These are phyloP conservation scores for Lactarius indigo DNA, from an alignment of 768 basidiomycete species.

Conservation along the genomic window DNA sequence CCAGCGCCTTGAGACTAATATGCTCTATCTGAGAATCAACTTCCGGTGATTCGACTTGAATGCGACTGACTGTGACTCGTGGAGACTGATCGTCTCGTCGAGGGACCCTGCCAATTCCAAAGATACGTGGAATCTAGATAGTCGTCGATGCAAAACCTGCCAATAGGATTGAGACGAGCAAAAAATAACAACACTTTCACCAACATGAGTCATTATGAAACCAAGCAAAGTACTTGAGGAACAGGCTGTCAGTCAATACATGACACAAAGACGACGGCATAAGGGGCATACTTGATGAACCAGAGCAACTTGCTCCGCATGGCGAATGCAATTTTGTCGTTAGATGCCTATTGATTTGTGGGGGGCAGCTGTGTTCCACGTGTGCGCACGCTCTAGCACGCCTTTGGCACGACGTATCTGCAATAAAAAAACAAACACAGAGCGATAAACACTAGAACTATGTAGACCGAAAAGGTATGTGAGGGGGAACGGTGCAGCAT, in stretches of 20 bases:
- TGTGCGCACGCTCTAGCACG: conserved; percentile 65
- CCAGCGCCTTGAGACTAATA: conserved; percentile 55
- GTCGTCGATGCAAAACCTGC: conserved; percentile 67
- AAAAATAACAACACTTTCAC: conserved; percentile 23
- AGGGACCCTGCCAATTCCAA: conserved; percentile 57
- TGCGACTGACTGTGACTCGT: conserved; percentile 61
- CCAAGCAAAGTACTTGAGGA: conserved; percentile 53
- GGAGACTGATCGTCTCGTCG: conserved; percentile 70
- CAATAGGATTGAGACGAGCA: background rate
- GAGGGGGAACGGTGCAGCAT: conserved; percentile 76
- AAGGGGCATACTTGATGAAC: conserved; percentile 72
- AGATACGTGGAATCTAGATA: conserved; percentile 54
- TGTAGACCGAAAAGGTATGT: conserved; percentile 70
- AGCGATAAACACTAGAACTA: conserved; percentile 54
- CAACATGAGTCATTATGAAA: conserved; percentile 71
- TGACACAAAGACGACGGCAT: background rate
- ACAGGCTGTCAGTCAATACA: background rate
- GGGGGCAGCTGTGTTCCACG: conserved; percentile 45
- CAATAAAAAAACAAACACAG: conserved; percentile 67
- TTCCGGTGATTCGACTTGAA: background rate
- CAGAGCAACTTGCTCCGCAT: conserved; percentile 75
- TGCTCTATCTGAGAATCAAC: conserved; percentile 1
- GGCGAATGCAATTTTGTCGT: conserved; percentile 70
- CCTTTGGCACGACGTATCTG: conserved; percentile 72
- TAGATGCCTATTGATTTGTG: conserved; percentile 34